Evolutionary conservation across 805 yeast species (phyloP), one percentile per base, ranked within the genome.

Genomic region (Debaryomyces castellii): DNA sequence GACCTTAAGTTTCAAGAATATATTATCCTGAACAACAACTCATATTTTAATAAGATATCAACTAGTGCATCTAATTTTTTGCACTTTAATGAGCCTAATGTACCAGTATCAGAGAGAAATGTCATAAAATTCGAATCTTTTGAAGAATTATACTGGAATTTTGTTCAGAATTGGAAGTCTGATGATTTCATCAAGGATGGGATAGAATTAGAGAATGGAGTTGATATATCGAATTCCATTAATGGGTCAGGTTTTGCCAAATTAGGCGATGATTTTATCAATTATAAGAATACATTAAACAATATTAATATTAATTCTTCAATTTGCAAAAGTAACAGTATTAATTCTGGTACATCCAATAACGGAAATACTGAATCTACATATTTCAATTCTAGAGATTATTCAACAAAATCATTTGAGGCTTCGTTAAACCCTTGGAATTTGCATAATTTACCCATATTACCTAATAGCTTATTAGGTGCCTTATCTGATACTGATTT

Each of bases 361-460:
- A 46, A 35, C 18, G 42, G 38, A 10, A 41, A 30, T 41, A 17
- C 32, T 37, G 53, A 49, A 30, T 28, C 50, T 7, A 23, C 48
- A 23, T 55, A 51, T 18, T 60, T 52, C 45, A 61, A 60, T 38
- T 53, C 58, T 30, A 44, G 39, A 8, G 58, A 51, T 6, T 58
- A 58, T 34, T 54, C 58, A 16, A 43, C 53, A 8, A 52, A 52
- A 18, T 45, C 50, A 20, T 40, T 56, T n/a, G 51, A 55, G 35
- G 41, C 60, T 5, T 48, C 67, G 2, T 54, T 69, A 40, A 60
- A 67, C 44, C 79, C 81, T 0, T 85, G 88, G 86, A 82, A 82
- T 50, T 58, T 83, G 40, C 74, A 77, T 46, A 81, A 82, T 55
- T 24, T 84, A 2, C 78, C 87, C 2, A 52, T 74, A 5, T 59